These are phyloP conservation scores for Sphagnum fallax DNA, from an alignment of 228 moss, liverwort and hornwort genomes.

Conservation along the genomic window DNA sequence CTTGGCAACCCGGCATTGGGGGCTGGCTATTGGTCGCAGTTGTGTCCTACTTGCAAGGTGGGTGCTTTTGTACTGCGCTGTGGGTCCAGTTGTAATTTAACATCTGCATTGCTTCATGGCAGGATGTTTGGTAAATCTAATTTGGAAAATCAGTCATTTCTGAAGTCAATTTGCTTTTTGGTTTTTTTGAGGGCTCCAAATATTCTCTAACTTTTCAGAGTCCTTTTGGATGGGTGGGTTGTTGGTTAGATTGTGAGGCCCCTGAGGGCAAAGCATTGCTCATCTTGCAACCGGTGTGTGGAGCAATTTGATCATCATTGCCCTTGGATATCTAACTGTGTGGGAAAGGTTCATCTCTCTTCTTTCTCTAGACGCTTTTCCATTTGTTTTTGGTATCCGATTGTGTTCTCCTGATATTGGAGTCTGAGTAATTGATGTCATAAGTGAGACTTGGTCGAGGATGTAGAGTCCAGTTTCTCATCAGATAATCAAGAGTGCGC, in stretches of 20 bases:
- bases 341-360: conserved; percentile 63
- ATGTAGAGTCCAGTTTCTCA: no score
- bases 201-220: no score
- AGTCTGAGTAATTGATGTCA: not conserved
- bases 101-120: no score
- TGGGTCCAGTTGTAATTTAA: no score
- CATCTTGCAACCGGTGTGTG: conserved; percentile 96
- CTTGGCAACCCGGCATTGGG: conserved; percentile 69
- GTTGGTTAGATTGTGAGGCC: conserved; percentile 74
- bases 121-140: no score
- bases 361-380: not conserved
- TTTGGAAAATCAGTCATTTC: no score
- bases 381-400: not conserved
- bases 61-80: not conserved
- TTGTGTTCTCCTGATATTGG: not conserved
- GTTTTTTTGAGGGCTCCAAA: no score
- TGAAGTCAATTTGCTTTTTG: no score
- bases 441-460: no score
- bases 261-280: conserved; percentile 89
- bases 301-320: conserved; percentile 99
- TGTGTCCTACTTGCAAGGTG: conserved; percentile 98
- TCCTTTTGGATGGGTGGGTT: not conserved
- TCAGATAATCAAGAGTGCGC: no score
- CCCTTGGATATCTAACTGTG: conserved; percentile 98
- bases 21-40: conserved; percentile 94